Evolutionary conservation across 208 protist species (phyloP), one percentile per base, ranked within the genome.

Genomic region (Trichomonas gallinae): DNA sequence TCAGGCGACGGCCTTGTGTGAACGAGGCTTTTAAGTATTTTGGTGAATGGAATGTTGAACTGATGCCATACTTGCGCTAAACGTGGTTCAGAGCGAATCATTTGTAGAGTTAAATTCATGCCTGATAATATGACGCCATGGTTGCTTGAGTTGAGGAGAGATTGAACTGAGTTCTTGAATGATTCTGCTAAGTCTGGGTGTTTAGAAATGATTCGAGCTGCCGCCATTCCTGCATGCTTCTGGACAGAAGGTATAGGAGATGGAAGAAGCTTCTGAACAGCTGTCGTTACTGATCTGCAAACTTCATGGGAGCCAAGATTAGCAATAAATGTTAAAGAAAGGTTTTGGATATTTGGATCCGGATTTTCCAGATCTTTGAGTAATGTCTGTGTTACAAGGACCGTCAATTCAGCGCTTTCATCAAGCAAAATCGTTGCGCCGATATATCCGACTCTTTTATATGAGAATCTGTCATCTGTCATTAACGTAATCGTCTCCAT

Each of bases 381-480:
- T 72, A 96, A 58, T 83, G 48, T 63, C 15, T 96, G 93, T n/a
- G 63, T 96, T 13, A 83, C 48, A 31, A 96, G 34, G 40, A 96
- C 38, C 0, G 38, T 44, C 13, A 96, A n/a, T 96, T 96, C 93
- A 36, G 93, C 36, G 10, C 40, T 45, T 96, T 96, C 93, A n/a
- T 96, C 63, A 1, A 96, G 26, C 42, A 96, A 6, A 83, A 83
- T 36, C 11, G 34, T 36, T 21, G 63, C 51, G 4, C 93, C 93
- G 31, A 96, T 85, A 45, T 96, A 96, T 40, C 93, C 93, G 36
- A 96, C 31, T 45, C 93, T 15, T 48, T 96, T 96, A 44, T 96
- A 63, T n/a, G 93, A 63, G 72, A 49, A 96, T 42, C 36, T 15
- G 31, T 63, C 51, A 83, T 83, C 31, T 6, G 51, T 96, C 51